Evolutionary conservation across 2,329 filamentous ascomycete genomes (phyloP), one percentile per base, ranked within the genome.

Genomic region (Colletotrichum liriopes): DNA sequence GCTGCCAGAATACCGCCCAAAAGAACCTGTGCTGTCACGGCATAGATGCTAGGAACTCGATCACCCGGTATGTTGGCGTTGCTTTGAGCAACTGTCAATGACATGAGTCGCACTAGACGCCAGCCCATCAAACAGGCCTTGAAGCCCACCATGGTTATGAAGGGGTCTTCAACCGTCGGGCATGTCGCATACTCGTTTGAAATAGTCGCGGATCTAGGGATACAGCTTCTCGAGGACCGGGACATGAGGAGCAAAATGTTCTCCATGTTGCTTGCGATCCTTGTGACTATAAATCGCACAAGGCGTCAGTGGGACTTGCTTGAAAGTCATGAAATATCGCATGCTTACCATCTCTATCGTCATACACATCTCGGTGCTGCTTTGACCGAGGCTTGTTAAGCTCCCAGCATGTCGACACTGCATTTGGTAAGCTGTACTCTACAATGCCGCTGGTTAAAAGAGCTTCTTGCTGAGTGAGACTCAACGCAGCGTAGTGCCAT

Each of bases 401-500:
- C n/a, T 62, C 60, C 60, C 60, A 62, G 43, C 43, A 62, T 5
- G 60, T 62, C 14, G 60, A 62, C 9, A 62, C 35, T n/a, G 60
- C 60, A 23, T 47, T 23, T 37, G 45, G 60, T 1, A 62, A 3
- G 29, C 43, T 62, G n/a, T 62, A 62, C 32, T 62, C 60, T 11
- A 62, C 43, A 11, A 51, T 62, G 11, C 60, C 60, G 11, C 43
- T 62, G 1, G 60, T 62, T 12, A 62, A 29, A 49, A 62, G 9
- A 3, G 60, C 26, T 23, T 62, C 60, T 62, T 62, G 60, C 5
- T 62, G 60, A 9, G 43, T 62, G 20, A 62, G 60, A 1, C 32
- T 62, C n/a, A 62, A 23, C 6, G 45, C 43, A 5, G 59, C 59
- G 32, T 62, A 62, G 47, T 51, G 59, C 59, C 59, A 62, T 12